These are phyloP conservation scores for Onygenales sp. DNA, from an alignment of 2,329 filamentous ascomycete genomes.

Conservation along the genomic window DNA sequence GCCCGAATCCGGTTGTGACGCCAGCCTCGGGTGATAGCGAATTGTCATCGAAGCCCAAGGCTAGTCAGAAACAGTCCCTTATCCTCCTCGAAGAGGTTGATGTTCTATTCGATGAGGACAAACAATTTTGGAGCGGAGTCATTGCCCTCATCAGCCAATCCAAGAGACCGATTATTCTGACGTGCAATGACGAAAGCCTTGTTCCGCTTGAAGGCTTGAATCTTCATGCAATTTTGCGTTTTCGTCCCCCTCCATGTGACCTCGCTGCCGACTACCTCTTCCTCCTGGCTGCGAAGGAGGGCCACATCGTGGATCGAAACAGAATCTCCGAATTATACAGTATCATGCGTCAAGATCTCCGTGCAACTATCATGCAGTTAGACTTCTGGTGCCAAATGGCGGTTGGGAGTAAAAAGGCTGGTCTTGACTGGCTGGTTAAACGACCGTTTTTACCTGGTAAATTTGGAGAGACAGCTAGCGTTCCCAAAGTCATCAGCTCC, in stretches of 20 bases:
- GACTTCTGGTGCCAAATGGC: constrained; percentile 97
- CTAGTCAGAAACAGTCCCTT: constrained; percentile 76
- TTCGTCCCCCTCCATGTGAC: constrained; percentile 55
- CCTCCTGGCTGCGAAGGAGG: constrained; percentile 76
- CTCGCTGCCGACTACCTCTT: constrained; percentile 72
- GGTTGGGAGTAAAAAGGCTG: constrained; percentile 77
- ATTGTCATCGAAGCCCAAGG: constrained; percentile 11
- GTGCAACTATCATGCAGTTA: constrained; percentile 72
- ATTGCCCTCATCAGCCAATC: constrained; percentile 70
- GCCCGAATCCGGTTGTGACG: constrained; percentile 16
- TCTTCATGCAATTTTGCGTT: constrained; percentile 77
- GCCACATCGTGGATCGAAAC: constrained; percentile 62
- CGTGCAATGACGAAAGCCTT: constrained; percentile 85
- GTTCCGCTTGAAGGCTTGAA: constrained; percentile 64
- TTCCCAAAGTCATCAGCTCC: constrained; percentile 69
- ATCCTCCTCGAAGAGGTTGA: constrained; percentile 94
- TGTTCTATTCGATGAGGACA: constrained; percentile 88
- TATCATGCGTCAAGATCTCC: constrained; percentile 61
- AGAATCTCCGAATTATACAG: constrained; percentile 63
- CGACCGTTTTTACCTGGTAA: constrained; percentile 66
- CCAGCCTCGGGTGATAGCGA: constrained; percentile 9
- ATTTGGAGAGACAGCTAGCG: constrained; percentile 55
- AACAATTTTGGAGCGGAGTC: constrained; percentile 84
- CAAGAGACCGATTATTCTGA: constrained; percentile 86
- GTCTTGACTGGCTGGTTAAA: constrained; percentile 80